Evolutionary conservation across 805 yeast species (phyloP).

Genomic region (Wickerhamomyces hampshirensis): DNA sequence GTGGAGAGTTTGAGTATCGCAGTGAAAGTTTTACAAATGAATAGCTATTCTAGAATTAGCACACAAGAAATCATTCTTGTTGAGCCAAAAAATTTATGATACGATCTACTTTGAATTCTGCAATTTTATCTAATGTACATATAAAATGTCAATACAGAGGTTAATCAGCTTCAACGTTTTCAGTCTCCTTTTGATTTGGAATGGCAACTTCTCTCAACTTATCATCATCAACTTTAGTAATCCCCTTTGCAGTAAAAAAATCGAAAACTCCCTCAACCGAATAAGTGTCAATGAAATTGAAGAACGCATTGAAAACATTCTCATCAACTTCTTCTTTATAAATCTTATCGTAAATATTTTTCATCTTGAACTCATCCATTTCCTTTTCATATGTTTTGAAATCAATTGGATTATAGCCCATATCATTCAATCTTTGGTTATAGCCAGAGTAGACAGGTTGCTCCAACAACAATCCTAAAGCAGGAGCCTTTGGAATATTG

Average conservation of each 20-base stretch:
- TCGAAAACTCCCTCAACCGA: conserved; percentile 49
- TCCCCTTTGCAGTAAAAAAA: conserved; percentile 37
- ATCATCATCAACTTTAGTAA: conserved; percentile 21
- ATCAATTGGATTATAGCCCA: conserved; percentile 73
- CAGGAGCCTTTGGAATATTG: conserved; percentile 96
- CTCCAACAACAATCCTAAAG: conserved; percentile 85
- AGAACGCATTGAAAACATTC: conserved; percentile 85
- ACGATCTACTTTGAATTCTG: neutral
- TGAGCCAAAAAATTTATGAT: no score
- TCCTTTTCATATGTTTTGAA: conserved; percentile 61
- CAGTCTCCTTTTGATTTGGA: conserved; percentile 1
- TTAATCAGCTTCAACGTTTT: neutral
- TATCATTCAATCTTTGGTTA: conserved; percentile 62
- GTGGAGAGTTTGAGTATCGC: conserved; percentile 13
- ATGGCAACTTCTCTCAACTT: conserved; percentile 1
- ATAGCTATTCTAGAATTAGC: conserved; percentile 17
- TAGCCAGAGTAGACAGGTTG: conserved; percentile 88
- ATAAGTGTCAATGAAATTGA: conserved; percentile 82
- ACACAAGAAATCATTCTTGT: conserved; percentile 17
- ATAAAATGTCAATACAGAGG: neutral
- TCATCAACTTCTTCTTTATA: conserved; percentile 87
- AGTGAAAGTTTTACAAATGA: conserved; percentile 7
- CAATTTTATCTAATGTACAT: neutral
- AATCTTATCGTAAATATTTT: conserved; percentile 86
- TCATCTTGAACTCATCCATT: conserved; percentile 84